Conservation (phyloP, 202 grass and related monocot genomes). For the Musa balbisiana region DNA sequence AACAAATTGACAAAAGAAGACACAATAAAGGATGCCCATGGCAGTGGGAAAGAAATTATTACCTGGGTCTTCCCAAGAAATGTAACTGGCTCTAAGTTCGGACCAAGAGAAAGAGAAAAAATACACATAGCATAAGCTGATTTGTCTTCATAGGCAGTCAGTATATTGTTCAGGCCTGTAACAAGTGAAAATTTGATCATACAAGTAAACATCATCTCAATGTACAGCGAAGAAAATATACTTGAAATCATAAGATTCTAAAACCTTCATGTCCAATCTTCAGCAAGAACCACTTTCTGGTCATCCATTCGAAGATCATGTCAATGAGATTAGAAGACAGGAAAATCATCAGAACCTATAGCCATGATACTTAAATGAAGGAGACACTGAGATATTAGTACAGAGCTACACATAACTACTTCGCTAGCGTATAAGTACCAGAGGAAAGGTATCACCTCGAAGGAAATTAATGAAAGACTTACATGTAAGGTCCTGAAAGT, state of each 20-base stretch:
- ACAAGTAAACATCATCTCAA: slow-evolving; percentile 11
- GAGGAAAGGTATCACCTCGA: neutral
- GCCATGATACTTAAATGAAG: neutral
- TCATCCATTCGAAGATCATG: slow-evolving; percentile 27
- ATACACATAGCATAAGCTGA: slow-evolving; percentile 96
- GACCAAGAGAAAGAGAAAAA: slow-evolving; percentile 95
- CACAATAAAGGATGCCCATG: neutral
- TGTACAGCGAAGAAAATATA: slow-evolving; percentile 1
- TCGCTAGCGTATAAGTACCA: neutral
- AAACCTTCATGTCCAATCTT: slow-evolving; percentile 92
- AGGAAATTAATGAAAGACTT: slow-evolving; percentile 30
- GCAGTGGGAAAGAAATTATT: slow-evolving; percentile 2
- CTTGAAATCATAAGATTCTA: neutral
- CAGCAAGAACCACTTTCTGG: slow-evolving; percentile 94
- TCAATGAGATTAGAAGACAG: neutral
- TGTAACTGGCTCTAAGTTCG: slow-evolving; percentile 65
- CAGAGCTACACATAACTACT: neutral
- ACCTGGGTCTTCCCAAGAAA: slow-evolving; percentile 85
- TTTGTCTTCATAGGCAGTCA: slow-evolving; percentile 96
- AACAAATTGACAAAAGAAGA: slow-evolving; percentile 21
- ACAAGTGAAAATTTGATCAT: slow-evolving; percentile 2
- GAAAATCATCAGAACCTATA: neutral
- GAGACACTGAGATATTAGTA: neutral
- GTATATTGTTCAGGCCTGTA: slow-evolving; percentile 83
- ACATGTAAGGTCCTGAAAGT: slow-evolving; percentile 89